Conservation (phyloP, 352 stramenopile genomes). For the Phytophthora megakarya region DNA sequence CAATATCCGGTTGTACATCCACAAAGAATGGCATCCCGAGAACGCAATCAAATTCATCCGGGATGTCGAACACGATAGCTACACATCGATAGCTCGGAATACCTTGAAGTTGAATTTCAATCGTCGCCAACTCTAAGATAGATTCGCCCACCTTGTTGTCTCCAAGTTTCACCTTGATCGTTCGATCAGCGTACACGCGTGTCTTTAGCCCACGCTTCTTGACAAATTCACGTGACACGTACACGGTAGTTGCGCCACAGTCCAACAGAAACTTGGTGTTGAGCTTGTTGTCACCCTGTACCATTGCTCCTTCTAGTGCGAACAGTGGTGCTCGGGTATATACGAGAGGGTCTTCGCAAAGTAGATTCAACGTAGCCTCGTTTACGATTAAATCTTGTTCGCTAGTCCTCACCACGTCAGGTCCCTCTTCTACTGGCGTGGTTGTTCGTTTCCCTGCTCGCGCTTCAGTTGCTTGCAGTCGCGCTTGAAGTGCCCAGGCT, state of each 20-base stretch:
- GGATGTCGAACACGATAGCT: constrained; percentile 17
- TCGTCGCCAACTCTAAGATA: constrained; percentile 13
- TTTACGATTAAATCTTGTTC: constrained; percentile 22
- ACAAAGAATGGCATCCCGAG: constrained; percentile 15
- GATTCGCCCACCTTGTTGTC: constrained; percentile 21
- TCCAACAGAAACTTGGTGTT: constrained; percentile 13
- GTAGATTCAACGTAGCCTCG: constrained; percentile 22
- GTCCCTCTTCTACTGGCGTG: constrained; percentile 28
- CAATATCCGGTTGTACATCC: constrained; percentile 16
- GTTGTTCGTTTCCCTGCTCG: constrained; percentile 16
- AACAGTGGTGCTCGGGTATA: constrained; percentile 17
- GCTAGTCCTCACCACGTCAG: too few species aligned
- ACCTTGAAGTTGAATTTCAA: neutral
- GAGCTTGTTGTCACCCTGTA: neutral
- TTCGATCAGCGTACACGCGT: constrained; percentile 3
- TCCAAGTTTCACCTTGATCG: constrained; percentile 13
- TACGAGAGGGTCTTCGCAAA: constrained; percentile 28
- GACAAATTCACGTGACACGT: constrained; percentile 7
- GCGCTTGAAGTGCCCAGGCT: constrained; percentile 9
- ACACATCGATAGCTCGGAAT: constrained; percentile 4
- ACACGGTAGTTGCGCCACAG: constrained; percentile 17
- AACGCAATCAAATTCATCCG: constrained; percentile 6
- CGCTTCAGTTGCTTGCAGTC: constrained; percentile 15
- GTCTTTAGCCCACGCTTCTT: constrained; percentile 2
- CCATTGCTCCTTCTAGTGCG: neutral